Evolutionary conservation across 768 basidiomycete species (phyloP).

Genomic region (Amanita muscaria): DNA sequence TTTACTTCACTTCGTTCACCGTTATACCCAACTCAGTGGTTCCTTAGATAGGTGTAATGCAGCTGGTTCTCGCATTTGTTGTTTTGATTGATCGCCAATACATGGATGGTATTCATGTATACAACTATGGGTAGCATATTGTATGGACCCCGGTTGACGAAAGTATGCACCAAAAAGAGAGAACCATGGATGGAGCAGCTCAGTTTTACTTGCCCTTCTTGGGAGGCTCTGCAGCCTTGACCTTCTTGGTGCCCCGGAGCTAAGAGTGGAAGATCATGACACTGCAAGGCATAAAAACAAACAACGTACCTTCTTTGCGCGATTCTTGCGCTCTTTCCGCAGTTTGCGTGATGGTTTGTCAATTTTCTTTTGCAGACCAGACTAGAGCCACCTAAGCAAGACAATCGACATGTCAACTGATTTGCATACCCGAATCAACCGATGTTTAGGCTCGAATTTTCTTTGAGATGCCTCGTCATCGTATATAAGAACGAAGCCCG

Average conservation of each 20-base stretch:
- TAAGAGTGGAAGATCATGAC: constrained; percentile 24
- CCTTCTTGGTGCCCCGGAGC: constrained; percentile 94
- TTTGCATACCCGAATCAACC: constrained; percentile 80
- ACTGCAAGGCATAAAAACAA: neutral
- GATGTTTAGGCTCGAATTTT: constrained; percentile 96
- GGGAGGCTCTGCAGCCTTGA: constrained; percentile 83
- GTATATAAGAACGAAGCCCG: constrained; percentile 96
- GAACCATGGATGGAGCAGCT: constrained; percentile 19
- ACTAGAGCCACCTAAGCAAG: constrained; percentile 29
- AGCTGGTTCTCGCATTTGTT: constrained; percentile 1
- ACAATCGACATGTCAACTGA: neutral
- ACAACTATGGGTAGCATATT: too few relatives aligned
- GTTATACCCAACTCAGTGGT: constrained; percentile 8
- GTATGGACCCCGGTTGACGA: too few relatives aligned
- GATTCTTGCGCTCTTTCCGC: constrained; percentile 99
- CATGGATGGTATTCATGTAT: constrained; percentile 15
- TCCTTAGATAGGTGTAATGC: constrained; percentile 1
- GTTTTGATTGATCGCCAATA: neutral
- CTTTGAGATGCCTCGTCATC: constrained; percentile 91
- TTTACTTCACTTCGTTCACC: constrained; percentile 4
- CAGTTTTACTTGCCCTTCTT: constrained; percentile 83
- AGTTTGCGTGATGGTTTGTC: constrained; percentile 93
- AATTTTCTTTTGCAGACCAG: constrained; percentile 64
- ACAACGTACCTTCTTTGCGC: constrained; percentile 82
- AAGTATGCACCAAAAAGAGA: constrained; percentile 21